Evolutionary conservation across 2,329 filamentous ascomycete species (phyloP).

Genomic region (Endocalyx cinctus): DNA sequence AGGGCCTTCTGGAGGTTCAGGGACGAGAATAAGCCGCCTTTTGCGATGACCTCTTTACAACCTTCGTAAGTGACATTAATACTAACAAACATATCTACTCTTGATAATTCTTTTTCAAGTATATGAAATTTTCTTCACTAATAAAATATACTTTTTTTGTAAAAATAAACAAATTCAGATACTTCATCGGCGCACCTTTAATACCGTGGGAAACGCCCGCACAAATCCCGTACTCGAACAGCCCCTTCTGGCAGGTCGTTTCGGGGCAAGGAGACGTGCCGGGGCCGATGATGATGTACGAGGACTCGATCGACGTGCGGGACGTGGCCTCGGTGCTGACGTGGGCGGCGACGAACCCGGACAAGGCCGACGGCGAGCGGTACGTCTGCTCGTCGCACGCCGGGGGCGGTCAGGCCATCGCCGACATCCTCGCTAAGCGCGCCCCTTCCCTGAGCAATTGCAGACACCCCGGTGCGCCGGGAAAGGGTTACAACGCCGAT

Average conservation of each 20-base stretch:
- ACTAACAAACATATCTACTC: neutral
- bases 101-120: no score
- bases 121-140: no score
- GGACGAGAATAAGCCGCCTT: slow-evolving; percentile 16
- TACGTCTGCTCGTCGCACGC: slow-evolving; percentile 19
- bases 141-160: no score
- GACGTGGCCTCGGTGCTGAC: slow-evolving; percentile 24
- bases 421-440: slow-evolving; percentile 20
- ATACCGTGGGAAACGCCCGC: slow-evolving; percentile 18
- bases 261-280: slow-evolving; percentile 16
- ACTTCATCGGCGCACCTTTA: slow-evolving; percentile 22
- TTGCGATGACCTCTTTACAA: slow-evolving; percentile 21
- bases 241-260: slow-evolving; percentile 16
- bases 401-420: slow-evolving; percentile 19
- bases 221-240: slow-evolving; percentile 17
- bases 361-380: slow-evolving; percentile 20
- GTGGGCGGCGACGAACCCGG: slow-evolving; percentile 18
- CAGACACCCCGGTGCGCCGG: slow-evolving; percentile 13
- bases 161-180: no score
- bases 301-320: slow-evolving; percentile 19
- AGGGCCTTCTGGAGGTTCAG: slow-evolving; percentile 21
- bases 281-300: slow-evolving; percentile 16
- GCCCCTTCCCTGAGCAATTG: slow-evolving; percentile 13
- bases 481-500: slow-evolving; percentile 17
- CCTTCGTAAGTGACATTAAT: slow-evolving; percentile 15